Percentiles rank a stretch among this genome's conserved stretches.
These are phyloP conservation scores for Solanum peruvianum DNA, from an alignment of 257 asterid genomes.

Conservation along the genomic window DNA sequence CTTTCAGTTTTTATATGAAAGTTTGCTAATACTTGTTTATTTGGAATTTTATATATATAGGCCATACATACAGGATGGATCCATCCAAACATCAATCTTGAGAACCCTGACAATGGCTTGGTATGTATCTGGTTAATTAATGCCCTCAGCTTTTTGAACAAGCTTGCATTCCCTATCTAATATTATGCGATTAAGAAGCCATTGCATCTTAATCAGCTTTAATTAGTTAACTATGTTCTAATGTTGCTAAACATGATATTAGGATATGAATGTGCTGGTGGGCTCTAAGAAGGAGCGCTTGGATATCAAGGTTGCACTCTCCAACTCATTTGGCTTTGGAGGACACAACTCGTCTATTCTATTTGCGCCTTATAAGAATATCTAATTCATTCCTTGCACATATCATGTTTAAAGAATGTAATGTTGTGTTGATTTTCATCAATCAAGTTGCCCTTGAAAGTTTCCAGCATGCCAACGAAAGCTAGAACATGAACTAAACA, in stretches of 20 bases:
- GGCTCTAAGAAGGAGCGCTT: slow-evolving; percentile 22
- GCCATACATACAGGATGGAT: slow-evolving; percentile 94
- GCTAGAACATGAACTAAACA: too few relatives aligned
- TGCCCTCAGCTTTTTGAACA: background rate
- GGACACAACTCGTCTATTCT: slow-evolving; percentile 36
- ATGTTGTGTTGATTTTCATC: background rate
- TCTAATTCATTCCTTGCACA: background rate
- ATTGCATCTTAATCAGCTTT: background rate
- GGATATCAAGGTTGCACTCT: slow-evolving; percentile 29
- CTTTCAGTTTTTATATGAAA: background rate
- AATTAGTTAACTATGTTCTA: background rate
- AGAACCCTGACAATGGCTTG: slow-evolving; percentile 87
- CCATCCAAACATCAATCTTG: slow-evolving; percentile 95
- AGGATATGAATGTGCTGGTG: slow-evolving; percentile 22
- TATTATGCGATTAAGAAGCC: background rate
- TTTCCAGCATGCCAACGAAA: background rate
- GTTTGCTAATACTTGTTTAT: background rate
- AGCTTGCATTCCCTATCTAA: background rate
- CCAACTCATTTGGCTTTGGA: slow-evolving; percentile 34
- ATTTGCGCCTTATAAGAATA: slow-evolving; percentile 18
- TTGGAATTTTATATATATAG: slow-evolving; percentile 21
- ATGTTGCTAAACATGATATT: background rate
- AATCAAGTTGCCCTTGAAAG: background rate
- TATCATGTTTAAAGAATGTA: background rate
- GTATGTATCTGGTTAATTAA: slow-evolving; percentile 27